Base-by-base conservation (phyloP, 805 yeast genomes). In the Clavispora fructus region DNA sequence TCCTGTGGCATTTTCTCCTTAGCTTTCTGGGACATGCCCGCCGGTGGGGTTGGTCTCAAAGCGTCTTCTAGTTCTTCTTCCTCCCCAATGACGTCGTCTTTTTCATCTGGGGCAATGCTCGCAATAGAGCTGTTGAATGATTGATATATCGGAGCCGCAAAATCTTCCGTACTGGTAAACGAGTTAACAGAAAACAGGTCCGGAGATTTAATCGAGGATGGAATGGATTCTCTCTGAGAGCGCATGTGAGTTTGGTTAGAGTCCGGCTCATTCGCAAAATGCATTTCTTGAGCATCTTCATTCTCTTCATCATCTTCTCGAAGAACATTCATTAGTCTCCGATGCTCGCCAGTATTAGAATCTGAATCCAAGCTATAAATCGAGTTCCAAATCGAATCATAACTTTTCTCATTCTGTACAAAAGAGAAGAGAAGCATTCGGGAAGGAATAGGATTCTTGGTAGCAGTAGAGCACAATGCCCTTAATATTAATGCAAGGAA, bases 1-100 rank as follows among this genome's bases (percentile, higher is more conserved):
- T 75, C 75, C 32, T 64, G 62, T 0, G 82, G 79, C 29, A 71
- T 62, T 50, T 83, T 83, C 13, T 78, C 77, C 39, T 71, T 73
- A 1, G 84, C 81, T 42, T 69, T 76, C 14, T 58, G 55, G 0
- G 87, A 78, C 87, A 83, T 80, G 3, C 88, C 87, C 1, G 71
- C 61, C 5, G 84, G 85, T 11, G 71, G 74, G 25, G 60, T 67
- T 6, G 86, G 81, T 44, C 78, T 61, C 42, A 79, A 59, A 5
- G 73, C 68, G 31, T 58, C 63, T 32, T 70, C 73, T 32, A 69
- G 65, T n/a, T 59, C 69, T 25, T 59, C 56, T 4, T 48, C 46
- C 14, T 42, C 48, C 14, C 51, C 54, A 27, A 43, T 42, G 2
- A 48, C 51, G 23, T 53, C 60, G 6, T 55, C 55, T 13, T 29